Base-by-base conservation (phyloP, 139 green algal species). In the Gonium pectorale region DNA sequence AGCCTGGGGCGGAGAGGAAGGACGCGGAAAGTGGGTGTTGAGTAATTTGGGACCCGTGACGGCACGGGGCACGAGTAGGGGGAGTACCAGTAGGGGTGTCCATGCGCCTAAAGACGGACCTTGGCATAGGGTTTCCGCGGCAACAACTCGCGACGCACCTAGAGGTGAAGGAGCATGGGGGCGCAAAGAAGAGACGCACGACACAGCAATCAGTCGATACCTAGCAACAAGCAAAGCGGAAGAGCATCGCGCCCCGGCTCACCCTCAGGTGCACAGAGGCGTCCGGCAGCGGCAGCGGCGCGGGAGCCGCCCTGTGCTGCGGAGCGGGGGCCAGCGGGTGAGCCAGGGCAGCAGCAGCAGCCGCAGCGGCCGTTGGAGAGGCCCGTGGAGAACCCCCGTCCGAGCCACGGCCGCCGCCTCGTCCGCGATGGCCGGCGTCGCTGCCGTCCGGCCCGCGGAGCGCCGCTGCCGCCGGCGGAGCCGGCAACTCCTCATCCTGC, bases 251-350 rank as follows among this genome's bases (percentile, higher is more conserved):
- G n/a, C n/a, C 62, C 38, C 29, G 0, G 33, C 70, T 19, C 26
- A 80, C 72, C 73, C 73, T 11, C 54, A 81, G 40, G 37, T 81
- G 73, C 44, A 81, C 73, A 2, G 73, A 81, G 5, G 73, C 52
- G 13, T 69, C 54, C 9, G 73, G 73, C 40, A 81, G 56, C 37
- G 73, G 73, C 54, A 81, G 54, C 27, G 73, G 73, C 0, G 73
- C 73, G 3, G 73, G 54, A 8, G 73, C 54, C 7, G 7, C 73
- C 35, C 3, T 17, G 38, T 33, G 67, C 67, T 54, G 7, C 33
- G 69, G 27, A 26, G 43, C 69, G 5, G 11, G 4, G 9, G 8
- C 35, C 26, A 40, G 24, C 41, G 26, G 43, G 0, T 40, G 51
- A 24, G 6, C 31, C 21, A 24, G 5, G 9, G 51, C 40, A 5